Percentiles rank a stretch among this genome's conserved stretches.
phyloP scores from a whole-genome alignment of 139 green algal species.

The Parachlorella kessleri region DNA sequence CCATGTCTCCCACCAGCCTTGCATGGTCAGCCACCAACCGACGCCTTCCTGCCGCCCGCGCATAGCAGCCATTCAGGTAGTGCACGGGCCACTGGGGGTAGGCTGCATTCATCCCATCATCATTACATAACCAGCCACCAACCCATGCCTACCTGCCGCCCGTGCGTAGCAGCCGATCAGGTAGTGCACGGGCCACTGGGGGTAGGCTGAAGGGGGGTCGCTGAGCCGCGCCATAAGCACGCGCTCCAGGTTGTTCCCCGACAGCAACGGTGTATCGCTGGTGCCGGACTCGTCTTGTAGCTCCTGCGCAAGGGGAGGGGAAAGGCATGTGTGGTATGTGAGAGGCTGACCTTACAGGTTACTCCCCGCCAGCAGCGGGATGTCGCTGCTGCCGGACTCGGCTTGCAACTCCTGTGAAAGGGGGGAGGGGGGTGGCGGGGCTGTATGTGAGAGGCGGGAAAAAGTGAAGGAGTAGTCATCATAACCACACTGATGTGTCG shows the following conservation, averaged over 20 bases:
- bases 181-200: conserved; percentile 77
- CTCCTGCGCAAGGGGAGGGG: conserved; percentile 37
- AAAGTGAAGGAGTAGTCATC: too few relatives aligned
- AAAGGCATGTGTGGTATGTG: too few relatives aligned
- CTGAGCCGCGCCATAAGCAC: conserved; percentile 81
- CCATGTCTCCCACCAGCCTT: too few relatives aligned
- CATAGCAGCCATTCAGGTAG: conserved; percentile 74
- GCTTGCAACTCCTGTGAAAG: conserved; percentile 43
- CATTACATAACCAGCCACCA: too few relatives aligned
- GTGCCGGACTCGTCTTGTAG: conserved; percentile 22
- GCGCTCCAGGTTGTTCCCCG: conserved; percentile 62
- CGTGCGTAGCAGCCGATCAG: conserved; percentile 62
- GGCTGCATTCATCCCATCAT: too few relatives aligned
- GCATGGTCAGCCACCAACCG: too few relatives aligned
- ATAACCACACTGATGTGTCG: conserved; percentile 61
- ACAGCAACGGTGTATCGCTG: conserved; percentile 37
- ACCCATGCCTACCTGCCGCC: conserved; percentile 30
- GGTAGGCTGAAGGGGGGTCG: conserved; percentile 56
- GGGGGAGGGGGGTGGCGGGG: too few relatives aligned
- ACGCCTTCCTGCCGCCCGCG: conserved; percentile 23
- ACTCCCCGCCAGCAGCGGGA: conserved; percentile 44
- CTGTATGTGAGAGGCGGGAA: too few relatives aligned
- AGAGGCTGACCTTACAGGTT: too few relatives aligned
- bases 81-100: conserved; percentile 72
- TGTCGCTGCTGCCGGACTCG: conserved; percentile 7